Base-by-base conservation (phyloP, 2,329 filamentous ascomycete genomes). In the Arthrobotrys megalospora region DNA sequence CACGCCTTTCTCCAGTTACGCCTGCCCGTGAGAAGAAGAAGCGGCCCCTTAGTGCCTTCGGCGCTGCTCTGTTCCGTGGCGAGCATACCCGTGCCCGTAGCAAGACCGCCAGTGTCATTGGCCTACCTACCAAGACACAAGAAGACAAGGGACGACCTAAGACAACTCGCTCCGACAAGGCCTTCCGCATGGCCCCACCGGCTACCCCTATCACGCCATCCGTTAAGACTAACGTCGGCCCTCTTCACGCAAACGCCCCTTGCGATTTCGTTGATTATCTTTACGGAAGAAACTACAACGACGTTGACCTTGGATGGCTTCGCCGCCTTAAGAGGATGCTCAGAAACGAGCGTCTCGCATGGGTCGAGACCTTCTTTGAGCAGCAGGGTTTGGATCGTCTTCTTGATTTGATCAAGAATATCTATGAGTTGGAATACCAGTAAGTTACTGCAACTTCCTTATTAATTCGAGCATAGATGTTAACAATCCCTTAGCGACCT, bases 371-470 rank as follows among this genome's bases (percentile, higher is more conserved):
- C 11, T 99, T 98, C 83, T 93, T 98, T 81, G 88, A 90, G 47
- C 91, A 94, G 80, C 94, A 93, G 14, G 96, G 96, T 19, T 97
- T 98, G 94, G 89, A 92, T 80, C 93, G 97, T 84, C 92, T 98
- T 80, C 92, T 97, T 41, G 90, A 89, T 45, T 41, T 77, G 34
- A 53, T 77, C 50, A 77, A 77, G 45, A 66, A 77, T 32, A 67
- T 77, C 16, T 94, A 97, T 89, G 92, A 92, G 64, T 91, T 99
- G 38, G 96, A 98, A 84, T 99, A 96, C 95, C 93, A 94, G 92
- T 94, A 85, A 84, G 90, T 85, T 55, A 0, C 28, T 41, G 21
- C 14, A 43, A 6, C 12, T n/a, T 3, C 16, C 12, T 10, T 10
- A 43, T 34, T 19, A 11, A 83, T 86, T 69, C 85, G 80, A 32